These are phyloP conservation scores for Laburnicola sp. DNA, from an alignment of 2,329 filamentous ascomycete species.

Conservation along the genomic window DNA sequence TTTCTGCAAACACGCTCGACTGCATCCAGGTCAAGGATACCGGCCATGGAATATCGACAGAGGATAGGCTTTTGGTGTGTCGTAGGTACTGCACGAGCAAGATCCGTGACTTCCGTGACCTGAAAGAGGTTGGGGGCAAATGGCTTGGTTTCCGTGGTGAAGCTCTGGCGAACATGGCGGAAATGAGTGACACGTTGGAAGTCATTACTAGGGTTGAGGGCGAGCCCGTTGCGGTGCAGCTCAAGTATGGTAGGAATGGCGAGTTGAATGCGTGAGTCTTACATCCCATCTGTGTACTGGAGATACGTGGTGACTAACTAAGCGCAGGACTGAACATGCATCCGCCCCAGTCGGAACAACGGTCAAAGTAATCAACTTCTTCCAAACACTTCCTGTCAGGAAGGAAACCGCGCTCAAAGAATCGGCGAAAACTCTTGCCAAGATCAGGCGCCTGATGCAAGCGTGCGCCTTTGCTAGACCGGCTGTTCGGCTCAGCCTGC, in stretches of 20 bases:
- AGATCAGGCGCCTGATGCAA: constrained; percentile 63
- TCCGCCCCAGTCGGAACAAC: constrained; percentile 70
- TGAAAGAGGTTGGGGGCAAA: constrained; percentile 58
- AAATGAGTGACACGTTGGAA: constrained; percentile 59
- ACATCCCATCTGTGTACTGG: background rate
- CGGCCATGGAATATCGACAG: constrained; percentile 67
- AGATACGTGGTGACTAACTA: constrained; percentile 7
- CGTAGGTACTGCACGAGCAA: constrained; percentile 75
- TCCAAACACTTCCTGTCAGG: constrained; percentile 65
- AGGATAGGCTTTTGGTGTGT: constrained; percentile 66
- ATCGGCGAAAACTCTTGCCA: constrained; percentile 59
- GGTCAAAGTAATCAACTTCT: constrained; percentile 63
- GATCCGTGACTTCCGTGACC: constrained; percentile 64
- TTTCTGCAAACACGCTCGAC: constrained; percentile 69
- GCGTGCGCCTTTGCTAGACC: constrained; percentile 69
- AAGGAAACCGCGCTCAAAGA: constrained; percentile 61
- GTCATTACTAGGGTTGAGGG: constrained; percentile 66
- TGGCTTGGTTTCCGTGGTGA: constrained; percentile 78
- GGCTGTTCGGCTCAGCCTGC: constrained; percentile 63
- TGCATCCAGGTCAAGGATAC: constrained; percentile 67
- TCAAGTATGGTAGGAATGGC: constrained; percentile 58
- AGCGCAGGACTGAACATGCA: constrained; percentile 33
- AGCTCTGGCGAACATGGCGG: constrained; percentile 68
- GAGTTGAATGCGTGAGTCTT: constrained; percentile 48
- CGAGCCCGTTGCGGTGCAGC: constrained; percentile 60